Evolutionary conservation across 148 eudicot species (phyloP).

Genomic region (Cornus controversa): DNA sequence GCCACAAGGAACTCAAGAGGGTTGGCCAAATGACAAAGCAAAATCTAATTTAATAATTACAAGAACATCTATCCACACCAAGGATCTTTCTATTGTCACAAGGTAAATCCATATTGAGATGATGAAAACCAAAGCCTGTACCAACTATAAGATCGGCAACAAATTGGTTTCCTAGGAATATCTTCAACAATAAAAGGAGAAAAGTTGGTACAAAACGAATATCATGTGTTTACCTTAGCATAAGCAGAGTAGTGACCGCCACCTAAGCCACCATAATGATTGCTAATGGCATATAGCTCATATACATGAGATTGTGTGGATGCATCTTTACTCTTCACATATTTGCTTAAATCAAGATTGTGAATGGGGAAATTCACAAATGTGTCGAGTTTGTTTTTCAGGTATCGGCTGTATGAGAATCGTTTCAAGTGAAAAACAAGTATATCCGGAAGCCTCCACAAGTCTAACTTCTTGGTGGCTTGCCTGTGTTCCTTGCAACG

Average conservation of each 20-base stretch:
- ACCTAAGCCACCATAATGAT: slow-evolving; percentile 78
- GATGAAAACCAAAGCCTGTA: too few relatives aligned
- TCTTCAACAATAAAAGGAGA: too few relatives aligned
- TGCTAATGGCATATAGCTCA: slow-evolving; percentile 79
- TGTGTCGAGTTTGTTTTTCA: slow-evolving; percentile 62
- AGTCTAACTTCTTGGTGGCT: slow-evolving; percentile 92
- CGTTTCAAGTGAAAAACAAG: slow-evolving; percentile 90
- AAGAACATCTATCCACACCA: too few relatives aligned
- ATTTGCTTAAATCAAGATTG: slow-evolving; percentile 75
- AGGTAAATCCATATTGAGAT: too few relatives aligned
- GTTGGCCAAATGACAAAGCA: too few relatives aligned
- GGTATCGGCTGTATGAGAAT: slow-evolving; percentile 67
- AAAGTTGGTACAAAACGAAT: too few relatives aligned
- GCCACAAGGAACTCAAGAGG: too few relatives aligned
- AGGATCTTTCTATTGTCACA: too few relatives aligned
- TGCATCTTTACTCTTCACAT: slow-evolving; percentile 41
- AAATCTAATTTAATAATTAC: too few relatives aligned
- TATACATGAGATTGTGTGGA: too few relatives aligned
- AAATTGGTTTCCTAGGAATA: neutral
- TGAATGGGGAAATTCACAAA: slow-evolving; percentile 82
- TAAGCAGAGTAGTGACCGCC: slow-evolving; percentile 65
- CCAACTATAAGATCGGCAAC: too few relatives aligned
- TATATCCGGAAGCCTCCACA: slow-evolving; percentile 94
- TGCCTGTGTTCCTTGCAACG: slow-evolving; percentile 93
- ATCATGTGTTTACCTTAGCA: too few relatives aligned